A percentile compares a stretch with the other conserved stretches of the same genome.
Conservation (phyloP, 2,329 filamentous ascomycete genomes). For the Trichophyton rubrum region DNA sequence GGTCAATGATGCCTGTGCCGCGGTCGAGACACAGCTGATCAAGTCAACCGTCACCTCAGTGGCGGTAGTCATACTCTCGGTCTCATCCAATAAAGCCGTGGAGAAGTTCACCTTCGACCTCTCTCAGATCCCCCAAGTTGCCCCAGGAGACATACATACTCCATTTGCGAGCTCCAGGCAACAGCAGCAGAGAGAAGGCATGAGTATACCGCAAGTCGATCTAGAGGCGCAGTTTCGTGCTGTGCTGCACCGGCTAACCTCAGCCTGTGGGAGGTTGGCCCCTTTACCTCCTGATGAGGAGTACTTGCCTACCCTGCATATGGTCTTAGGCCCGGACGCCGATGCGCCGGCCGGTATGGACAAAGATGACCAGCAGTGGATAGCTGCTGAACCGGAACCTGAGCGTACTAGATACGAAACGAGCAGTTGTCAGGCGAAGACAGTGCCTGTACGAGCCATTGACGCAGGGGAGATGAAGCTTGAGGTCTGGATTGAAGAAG, state of each 20-base stretch:
- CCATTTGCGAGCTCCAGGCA: constrained; percentile 33
- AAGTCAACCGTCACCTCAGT: constrained; percentile 44
- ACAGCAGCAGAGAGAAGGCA: neutral
- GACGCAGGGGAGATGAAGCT: constrained; percentile 54
- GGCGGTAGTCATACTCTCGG: constrained; percentile 44
- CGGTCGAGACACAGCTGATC: constrained; percentile 58
- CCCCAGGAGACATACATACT: constrained; percentile 36
- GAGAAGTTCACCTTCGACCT: constrained; percentile 51
- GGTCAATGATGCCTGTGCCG: constrained; percentile 67
- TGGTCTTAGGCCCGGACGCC: constrained; percentile 36
- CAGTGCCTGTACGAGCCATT: constrained; percentile 49
- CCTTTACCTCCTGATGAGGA: constrained; percentile 35
- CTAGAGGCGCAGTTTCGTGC: constrained; percentile 40
- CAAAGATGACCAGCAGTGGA: constrained; percentile 45
- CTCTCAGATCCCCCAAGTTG: constrained; percentile 42
- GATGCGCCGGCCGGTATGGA: constrained; percentile 36
- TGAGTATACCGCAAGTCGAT: constrained; percentile 20
- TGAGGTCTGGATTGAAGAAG: constrained; percentile 60
- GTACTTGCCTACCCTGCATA: constrained; percentile 39
- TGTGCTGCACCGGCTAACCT: constrained; percentile 33
- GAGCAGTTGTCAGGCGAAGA: constrained; percentile 24
- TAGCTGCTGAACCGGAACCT: constrained; percentile 44
- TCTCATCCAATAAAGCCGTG: constrained; percentile 39
- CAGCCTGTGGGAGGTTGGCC: constrained; percentile 31
- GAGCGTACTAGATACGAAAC: neutral